Evolutionary conservation across 345 rosid species (phyloP).

Genomic region (Heritiera fomes): DNA sequence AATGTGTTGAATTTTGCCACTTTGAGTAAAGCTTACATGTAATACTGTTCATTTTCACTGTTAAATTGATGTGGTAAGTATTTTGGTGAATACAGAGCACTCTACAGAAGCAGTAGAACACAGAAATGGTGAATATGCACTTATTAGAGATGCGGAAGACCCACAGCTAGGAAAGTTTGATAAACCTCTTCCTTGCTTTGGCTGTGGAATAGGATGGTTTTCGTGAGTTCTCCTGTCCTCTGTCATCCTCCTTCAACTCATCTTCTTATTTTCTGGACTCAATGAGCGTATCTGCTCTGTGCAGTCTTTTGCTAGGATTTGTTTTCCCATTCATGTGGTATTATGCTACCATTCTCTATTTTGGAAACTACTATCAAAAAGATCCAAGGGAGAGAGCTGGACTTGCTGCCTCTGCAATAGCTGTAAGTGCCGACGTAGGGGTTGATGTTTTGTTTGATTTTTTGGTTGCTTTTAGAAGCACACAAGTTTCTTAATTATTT

Average conservation of each 20-base stretch:
- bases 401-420: constrained; percentile 89
- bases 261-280: constrained; percentile 18
- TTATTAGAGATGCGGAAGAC: constrained; percentile 48
- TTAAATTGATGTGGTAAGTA: not conserved
- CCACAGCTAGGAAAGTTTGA: constrained; percentile 61
- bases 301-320: constrained; percentile 81
- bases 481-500: not conserved
- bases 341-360: constrained; percentile 71
- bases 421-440: constrained; percentile 51
- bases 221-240: constrained; percentile 48
- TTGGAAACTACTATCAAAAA: constrained; percentile 74
- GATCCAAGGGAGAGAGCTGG: constrained; percentile 97
- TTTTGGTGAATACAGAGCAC: constrained; percentile 32
- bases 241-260: not conserved
- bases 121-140: constrained; percentile 52
- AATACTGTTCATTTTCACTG: not conserved
- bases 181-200: constrained; percentile 90
- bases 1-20: not conserved
- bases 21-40: not conserved
- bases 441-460: not conserved
- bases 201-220: constrained; percentile 97
- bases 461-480: not conserved
- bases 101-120: constrained; percentile 40
- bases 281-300: constrained; percentile 18
- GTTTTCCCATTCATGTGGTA: constrained; percentile 80